Base-by-base conservation (phyloP, 495 filamentous ascomycete species). In the Penicillium coprophilum region DNA sequence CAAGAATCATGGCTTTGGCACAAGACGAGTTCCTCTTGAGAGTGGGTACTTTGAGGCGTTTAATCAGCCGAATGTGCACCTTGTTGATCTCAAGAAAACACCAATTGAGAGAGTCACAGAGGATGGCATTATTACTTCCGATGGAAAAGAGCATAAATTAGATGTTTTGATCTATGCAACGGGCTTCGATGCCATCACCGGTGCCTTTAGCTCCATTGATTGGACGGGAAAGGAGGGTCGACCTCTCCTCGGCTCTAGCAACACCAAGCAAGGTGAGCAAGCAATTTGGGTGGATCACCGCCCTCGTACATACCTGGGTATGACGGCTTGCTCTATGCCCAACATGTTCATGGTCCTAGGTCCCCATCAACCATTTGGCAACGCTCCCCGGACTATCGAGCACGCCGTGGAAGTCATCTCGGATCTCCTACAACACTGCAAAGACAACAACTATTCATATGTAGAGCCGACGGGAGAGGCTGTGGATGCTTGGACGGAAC, bases 131-230 rank as follows among this genome's bases (percentile, higher is more conserved):
- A 60, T 65, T 21, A 75, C 67, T 4, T 57, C 34, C 3, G 69
- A 74, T 47, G 75, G 72, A 10, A 53, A 56, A 1, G 40, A 69
- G 4, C 68, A 66, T 31, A 68, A 76, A 4, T 64, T 78, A 13
- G 79, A 82, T 36, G 70, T 73, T 10, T 59, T 80, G 19, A 68
- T 73, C 13, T 68, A 61, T 38, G 70, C 72, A 4, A 69, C 64
- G 23, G 72, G 72, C 0, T 75, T 72, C 32, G 69, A 75, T 55
- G 59, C 68, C 13, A 62, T 67, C 11, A 75, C 70, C 0, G 72
- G 70, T 43, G 65, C 64, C 21, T 59, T 75, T 13, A 59, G 59
- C 40, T 49, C 62, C 17, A 66, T 75, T 12, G 63, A 72, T 8
- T 73, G 72, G 51, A 46, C 48, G 1, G 69, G 57, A 13, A 62